Base-by-base conservation (phyloP, 2,329 filamentous ascomycete species). In the Ascochyta viciae-villosae region DNA sequence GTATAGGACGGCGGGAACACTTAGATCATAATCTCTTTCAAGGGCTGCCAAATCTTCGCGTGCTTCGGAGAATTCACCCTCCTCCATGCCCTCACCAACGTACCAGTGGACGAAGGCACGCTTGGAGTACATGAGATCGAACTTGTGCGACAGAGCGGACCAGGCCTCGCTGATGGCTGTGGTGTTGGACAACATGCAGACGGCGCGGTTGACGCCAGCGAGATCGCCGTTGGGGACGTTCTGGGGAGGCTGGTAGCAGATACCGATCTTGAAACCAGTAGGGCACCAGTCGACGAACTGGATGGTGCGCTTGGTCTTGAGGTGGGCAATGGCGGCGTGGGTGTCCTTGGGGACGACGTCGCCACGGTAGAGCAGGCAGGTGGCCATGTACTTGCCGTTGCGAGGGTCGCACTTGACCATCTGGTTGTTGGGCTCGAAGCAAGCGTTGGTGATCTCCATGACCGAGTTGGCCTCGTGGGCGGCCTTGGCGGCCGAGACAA, bases 81-180 rank as follows among this genome's bases (percentile, higher is more conserved):
- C 95, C 86, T 99, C 95, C 95, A 99, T 99, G 88, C 95, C 95
- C 86, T 98, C 95, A 83, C 95, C 95, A 76, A 99, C 95, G 75
- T 98, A 99, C 95, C 95, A 99, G 84, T 99, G 95, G 65, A 99
- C 95, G 82, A 99, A 99, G 62, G 95, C 95, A 84, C 95, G 95
- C 90, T 99, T 99, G 80, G 92, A 96, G 89, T 98, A 97, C 95
- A 99, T 99, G 78, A 99, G 91, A 77, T 99, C 95, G 84, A 99
- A 99, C 85, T 99, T 99, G 87, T 89, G 87, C 61, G 92, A 96
- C 65, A 99, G 87, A 67, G 92, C 92, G 63, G 91, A 93, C 95
- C 95, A 99, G 63, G 95, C 95, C 83, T 98, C 94, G 75, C 94
- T 91, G 74, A 99, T 99, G 74, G 95, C 94, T 49, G 95, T 99